phyloP scores from a whole-genome alignment of 768 basidiomycete genomes.

The Amanita exitialis region DNA sequence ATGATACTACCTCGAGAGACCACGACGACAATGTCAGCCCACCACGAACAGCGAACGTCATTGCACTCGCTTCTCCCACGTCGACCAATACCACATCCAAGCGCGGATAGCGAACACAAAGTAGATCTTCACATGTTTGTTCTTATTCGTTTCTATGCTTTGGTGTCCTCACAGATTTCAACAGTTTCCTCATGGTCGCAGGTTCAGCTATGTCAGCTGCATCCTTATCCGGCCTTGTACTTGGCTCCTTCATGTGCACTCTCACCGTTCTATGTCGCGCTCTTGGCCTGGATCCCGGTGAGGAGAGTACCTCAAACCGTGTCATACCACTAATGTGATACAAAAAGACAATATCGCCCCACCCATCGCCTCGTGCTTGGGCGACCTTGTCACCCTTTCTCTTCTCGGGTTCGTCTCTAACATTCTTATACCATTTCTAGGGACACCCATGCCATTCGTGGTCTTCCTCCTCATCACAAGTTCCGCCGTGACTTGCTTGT shows the following conservation, averaged over 20 bases:
- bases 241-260: constrained; percentile 89
- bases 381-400: constrained; percentile 84
- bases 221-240: constrained; percentile 61
- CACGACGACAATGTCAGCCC: not conserved
- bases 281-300: constrained; percentile 78
- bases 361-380: constrained; percentile 85
- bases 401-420: constrained; percentile 73
- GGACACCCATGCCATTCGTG: constrained; percentile 57
- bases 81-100: constrained; percentile 5
- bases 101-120: constrained; percentile 15
- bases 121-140: constrained; percentile 28
- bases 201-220: constrained; percentile 76
- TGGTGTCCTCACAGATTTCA: not conserved
- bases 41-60: not conserved
- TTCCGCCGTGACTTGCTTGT: constrained; percentile 28
- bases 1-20: constrained; percentile 37
- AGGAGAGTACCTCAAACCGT: constrained; percentile 7
- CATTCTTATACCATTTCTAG: constrained; percentile 53
- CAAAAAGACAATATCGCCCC: constrained; percentile 89
- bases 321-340: not conserved
- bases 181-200: constrained; percentile 68
- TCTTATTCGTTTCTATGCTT: not conserved
- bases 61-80: not conserved
- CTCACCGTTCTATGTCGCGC: constrained; percentile 73
- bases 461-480: constrained; percentile 38